Percentiles rank a stretch among this genome's conserved stretches.
Evolutionary conservation across 2,329 filamentous ascomycete genomes (phyloP).

Genomic region (Pseudopithomyces chartarum): DNA sequence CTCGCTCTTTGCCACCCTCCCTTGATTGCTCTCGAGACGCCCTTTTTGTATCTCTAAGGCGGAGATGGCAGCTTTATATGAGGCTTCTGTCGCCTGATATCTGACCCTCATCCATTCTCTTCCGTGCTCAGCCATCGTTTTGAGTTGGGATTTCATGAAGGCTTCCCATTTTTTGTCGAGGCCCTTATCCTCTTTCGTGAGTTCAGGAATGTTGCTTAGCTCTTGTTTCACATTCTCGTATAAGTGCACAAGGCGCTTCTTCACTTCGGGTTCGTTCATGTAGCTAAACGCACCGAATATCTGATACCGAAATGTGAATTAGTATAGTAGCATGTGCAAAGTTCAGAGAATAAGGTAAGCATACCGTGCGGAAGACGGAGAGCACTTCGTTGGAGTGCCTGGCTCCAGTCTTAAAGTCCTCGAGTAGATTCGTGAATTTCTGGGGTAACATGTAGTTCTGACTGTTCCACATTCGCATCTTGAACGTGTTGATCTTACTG

Average conservation of each 20-base stretch:
- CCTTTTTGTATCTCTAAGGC: not conserved
- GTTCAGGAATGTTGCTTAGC: not conserved
- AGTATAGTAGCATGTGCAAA: not conserved
- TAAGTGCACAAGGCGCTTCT: not conserved
- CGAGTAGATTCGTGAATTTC: not conserved
- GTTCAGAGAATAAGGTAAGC: not conserved
- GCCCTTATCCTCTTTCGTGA: not conserved
- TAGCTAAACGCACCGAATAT: not conserved
- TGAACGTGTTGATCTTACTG: not conserved
- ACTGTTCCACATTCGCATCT: not conserved
- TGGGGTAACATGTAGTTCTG: not conserved
- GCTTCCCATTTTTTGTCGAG: not conserved
- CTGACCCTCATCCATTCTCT: not conserved
- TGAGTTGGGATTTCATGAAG: not conserved
- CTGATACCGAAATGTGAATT: not conserved
- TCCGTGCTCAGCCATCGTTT: not conserved
- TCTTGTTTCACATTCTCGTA: not conserved
- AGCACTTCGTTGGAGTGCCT: not conserved
- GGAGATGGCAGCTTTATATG: not conserved
- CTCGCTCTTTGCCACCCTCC: not conserved
- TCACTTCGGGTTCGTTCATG: not conserved
- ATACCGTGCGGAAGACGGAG: not conserved
- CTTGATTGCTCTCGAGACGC: not conserved
- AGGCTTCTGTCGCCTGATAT: not conserved
- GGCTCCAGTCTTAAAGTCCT: not conserved